Evolutionary conservation across 139 green algal species (phyloP), one percentile per base, ranked within the genome.

Genomic region (Coelastrella sp.): DNA sequence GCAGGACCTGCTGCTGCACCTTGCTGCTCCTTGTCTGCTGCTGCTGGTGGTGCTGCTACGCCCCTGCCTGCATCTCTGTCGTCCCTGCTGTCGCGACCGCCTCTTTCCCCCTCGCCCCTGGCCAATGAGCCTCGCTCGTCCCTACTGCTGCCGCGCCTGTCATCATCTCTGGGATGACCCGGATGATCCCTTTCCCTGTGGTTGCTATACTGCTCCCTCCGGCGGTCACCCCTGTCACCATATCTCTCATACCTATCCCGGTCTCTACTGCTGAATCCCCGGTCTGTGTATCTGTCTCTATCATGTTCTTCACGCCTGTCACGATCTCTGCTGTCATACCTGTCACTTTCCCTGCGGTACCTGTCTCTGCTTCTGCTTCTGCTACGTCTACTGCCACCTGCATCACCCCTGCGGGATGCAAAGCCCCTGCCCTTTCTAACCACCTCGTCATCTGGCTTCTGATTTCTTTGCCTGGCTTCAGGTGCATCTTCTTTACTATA

Each of bases 301-400:
- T n/a, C n/a, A n/a, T n/a, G n/a, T n/a, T n/a, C n/a, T n/a, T n/a
- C n/a, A n/a, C n/a, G n/a, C n/a, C n/a, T n/a, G n/a, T n/a, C n/a
- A n/a, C n/a, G n/a, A n/a, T n/a, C n/a, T n/a, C n/a, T n/a, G n/a
- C n/a, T n/a, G n/a, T n/a, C n/a, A 19, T 81, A 50, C 21, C 68
- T 25, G 30, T 30, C 38, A n/a, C n/a, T n/a, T n/a, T n/a, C n/a
- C n/a, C n/a, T n/a, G n/a, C n/a, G n/a, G n/a, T n/a, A n/a, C 25
- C 85, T 35, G 13, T 81, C 76, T 7, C 75, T 5, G 81, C 81
- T 74, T n/a, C n/a, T n/a, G n/a, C n/a, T n/a, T n/a, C n/a, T n/a
- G n/a, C n/a, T n/a, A n/a, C n/a, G n/a, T n/a, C n/a, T n/a, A 27
- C 53, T 27, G 53, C 53, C 53, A 32, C n/a, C n/a, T n/a, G n/a